These are phyloP conservation scores for Tylopilus sp. DNA, from an alignment of 768 basidiomycete species.

Conservation along the genomic window DNA sequence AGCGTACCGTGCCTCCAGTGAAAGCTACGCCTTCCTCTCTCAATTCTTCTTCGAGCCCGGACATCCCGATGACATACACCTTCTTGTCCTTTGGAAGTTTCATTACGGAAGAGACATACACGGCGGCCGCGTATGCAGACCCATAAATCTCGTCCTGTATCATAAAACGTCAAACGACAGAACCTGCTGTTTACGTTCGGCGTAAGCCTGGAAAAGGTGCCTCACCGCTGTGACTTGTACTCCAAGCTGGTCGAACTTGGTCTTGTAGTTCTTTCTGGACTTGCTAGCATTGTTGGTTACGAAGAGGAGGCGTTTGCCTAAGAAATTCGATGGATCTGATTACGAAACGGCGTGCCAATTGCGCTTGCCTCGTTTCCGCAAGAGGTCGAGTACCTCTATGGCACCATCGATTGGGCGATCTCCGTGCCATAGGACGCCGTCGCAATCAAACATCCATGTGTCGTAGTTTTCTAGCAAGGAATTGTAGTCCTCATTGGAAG, in stretches of 20 bases:
- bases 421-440: constrained; percentile 92
- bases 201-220: constrained; percentile 9
- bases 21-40: constrained; percentile 78
- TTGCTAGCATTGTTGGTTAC: constrained; percentile 98
- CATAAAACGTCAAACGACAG: not conserved
- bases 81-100: constrained; percentile 89
- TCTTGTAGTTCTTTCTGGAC: constrained; percentile 82
- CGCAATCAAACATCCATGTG: constrained; percentile 96
- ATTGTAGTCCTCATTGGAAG: constrained; percentile 44
- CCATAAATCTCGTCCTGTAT: constrained; percentile 92
- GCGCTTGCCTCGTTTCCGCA: constrained; percentile 68
- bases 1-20: constrained; percentile 80
- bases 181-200: not conserved
- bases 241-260: constrained; percentile 87
- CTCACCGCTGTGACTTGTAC: constrained; percentile 82
- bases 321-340: constrained; percentile 1
- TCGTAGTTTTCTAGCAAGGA: constrained; percentile 65
- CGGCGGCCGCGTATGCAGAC: constrained; percentile 84
- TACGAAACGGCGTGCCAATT: not conserved
- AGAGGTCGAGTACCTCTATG: constrained; percentile 64
- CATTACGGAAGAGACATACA: constrained; percentile 84
- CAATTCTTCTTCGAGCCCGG: constrained; percentile 90
- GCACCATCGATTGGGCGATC: constrained; percentile 77
- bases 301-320: constrained; percentile 82
- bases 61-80: constrained; percentile 93